Percentiles rank a stretch among this genome's conserved stretches.
Evolutionary conservation across 2,329 filamentous ascomycete species (phyloP).

Genomic region (Teratosphaeria epicoccoides): DNA sequence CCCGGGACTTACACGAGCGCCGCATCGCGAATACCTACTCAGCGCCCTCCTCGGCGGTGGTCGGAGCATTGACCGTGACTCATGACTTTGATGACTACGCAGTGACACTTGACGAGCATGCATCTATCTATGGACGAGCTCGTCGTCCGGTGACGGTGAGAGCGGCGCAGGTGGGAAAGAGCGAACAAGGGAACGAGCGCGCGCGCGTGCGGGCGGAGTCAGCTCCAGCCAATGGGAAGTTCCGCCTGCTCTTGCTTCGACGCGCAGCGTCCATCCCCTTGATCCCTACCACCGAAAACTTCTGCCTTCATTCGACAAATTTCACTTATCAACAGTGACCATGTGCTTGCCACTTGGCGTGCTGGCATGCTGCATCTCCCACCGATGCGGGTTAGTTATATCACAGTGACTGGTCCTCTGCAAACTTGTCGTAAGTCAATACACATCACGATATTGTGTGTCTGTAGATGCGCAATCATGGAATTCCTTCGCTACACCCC

Average conservation of each 20-base stretch:
- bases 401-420: background rate
- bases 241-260: background rate
- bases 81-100: background rate
- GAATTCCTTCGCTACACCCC: background rate
- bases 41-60: background rate
- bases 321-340: background rate
- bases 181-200: no score
- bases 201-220: background rate
- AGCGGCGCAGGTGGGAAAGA: no score
- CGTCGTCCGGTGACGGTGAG: no score
- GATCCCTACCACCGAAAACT: no score
- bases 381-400: background rate
- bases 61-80: background rate
- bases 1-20: background rate
- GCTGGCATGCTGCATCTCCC: background rate
- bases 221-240: background rate
- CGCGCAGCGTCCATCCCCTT: background rate
- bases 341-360: background rate
- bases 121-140: no score
- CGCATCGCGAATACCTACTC: background rate
- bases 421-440: background rate
- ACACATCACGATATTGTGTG: background rate
- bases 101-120: background rate
- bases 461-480: no score
- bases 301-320: background rate